Conservation (phyloP, 208 protist genomes). For the Wallacemonas sp. region DNA sequence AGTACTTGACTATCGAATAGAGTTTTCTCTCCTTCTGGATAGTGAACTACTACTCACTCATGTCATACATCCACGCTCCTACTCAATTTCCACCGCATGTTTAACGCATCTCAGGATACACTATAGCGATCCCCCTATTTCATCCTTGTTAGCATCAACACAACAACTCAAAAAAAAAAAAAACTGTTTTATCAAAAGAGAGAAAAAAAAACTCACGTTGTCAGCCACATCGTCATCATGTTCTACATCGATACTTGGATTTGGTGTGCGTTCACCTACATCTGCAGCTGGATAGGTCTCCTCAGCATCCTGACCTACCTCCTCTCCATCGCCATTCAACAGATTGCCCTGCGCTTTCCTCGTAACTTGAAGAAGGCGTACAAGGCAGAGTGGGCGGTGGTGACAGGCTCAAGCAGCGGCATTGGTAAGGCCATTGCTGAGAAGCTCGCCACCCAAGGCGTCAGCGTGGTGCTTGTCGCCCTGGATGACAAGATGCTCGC, state of each 20-base stretch:
- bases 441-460: constrained; percentile 90
- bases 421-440: constrained; percentile 94
- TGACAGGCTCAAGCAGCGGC: constrained; percentile 95
- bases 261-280: constrained; percentile 59
- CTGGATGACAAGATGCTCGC: constrained; percentile 88
- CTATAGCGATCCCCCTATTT: not conserved
- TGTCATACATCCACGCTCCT: too few relatives aligned
- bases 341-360: constrained; percentile 60
- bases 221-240: constrained; percentile 30
- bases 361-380: constrained; percentile 82
- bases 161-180: not conserved
- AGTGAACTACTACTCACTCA: too few relatives aligned
- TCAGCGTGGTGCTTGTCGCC: constrained; percentile 92
- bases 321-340: constrained; percentile 41
- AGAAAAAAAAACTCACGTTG: constrained; percentile 16
- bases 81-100: too few relatives aligned
- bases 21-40: too few relatives aligned
- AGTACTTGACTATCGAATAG: too few relatives aligned
- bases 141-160: constrained; percentile 14
- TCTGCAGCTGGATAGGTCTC: constrained; percentile 67
- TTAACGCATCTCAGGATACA: constrained; percentile 3
- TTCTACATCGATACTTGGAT: constrained; percentile 63
- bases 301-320: constrained; percentile 82
- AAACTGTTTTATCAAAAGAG: constrained; percentile 6
- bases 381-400: constrained; percentile 82